Base-by-base conservation (phyloP, 495 filamentous ascomycete genomes). In the Tuber calosporum region DNA sequence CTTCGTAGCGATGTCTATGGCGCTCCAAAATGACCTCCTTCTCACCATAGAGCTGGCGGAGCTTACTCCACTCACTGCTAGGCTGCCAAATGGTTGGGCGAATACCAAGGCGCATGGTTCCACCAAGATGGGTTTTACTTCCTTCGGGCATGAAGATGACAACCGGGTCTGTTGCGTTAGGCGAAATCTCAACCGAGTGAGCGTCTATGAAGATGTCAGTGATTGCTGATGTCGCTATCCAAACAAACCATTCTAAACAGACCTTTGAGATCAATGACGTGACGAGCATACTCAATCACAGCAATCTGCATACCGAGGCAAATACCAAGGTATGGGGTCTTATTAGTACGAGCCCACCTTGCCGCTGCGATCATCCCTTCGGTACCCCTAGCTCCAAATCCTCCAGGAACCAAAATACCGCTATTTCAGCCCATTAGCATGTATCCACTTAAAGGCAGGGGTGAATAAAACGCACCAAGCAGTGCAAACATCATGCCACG, bases 301-400 rank as follows among this genome's bases (percentile, higher is more conserved):
- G 95, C 94, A 48, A 97, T 85, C 82, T 99, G 95, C 89, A 99
- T 92, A 48, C 95, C 95, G 22, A 99, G 88, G 82, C 95, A 99
- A 72, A 99, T 91, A 70, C 95, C 94, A 11, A 98, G 87, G 84
- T 90, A 97, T 36, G 94, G 94, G 5, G 86, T 87, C 58, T 90
- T 89, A 74, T 92, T 89, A 67, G 90, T 89, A 45, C 95, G 90
- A 13, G 94, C 93, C 90, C 91, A 97, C 66, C 89, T 88, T 41
- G 90, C 89, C 2, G 90, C 92, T 70, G 87, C 84, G 75, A 97
- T 90, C 94, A 97, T 99, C 69, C 95, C 95, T 74, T 91, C 88
- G 0, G 88, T 92, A 58, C 92, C 95, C 72, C 95, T 86, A 58
- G 84, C 80, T 19, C 94, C 95, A 80, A 98, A 99, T 4, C 94